Evolutionary conservation across 2,329 filamentous ascomycete species (phyloP).

Genomic region (Furcasterigmium furcatum): DNA sequence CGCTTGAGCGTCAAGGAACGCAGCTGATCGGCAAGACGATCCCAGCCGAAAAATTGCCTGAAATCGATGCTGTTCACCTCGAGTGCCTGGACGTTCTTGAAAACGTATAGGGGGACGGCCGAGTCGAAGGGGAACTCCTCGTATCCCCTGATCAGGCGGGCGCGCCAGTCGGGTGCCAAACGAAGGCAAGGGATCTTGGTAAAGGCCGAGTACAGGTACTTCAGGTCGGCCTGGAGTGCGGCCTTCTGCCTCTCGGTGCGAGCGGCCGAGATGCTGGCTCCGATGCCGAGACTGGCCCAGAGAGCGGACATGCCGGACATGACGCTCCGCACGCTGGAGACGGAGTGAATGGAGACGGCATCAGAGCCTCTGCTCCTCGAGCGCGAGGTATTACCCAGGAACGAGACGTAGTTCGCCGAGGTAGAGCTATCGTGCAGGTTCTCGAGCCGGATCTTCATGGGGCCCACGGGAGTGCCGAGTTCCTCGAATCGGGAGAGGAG

Average conservation of each 20-base stretch:
- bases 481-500: slow-evolving; percentile 94
- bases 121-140: slow-evolving; percentile 99
- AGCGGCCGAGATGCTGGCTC: slow-evolving; percentile 73
- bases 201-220: slow-evolving; percentile 96
- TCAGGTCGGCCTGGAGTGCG: slow-evolving; percentile 80
- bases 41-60: slow-evolving; percentile 96
- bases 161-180: slow-evolving; percentile 88
- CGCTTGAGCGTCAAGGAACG: slow-evolving; percentile 86
- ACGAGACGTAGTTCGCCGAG: slow-evolving; percentile 92
- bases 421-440: slow-evolving; percentile 87
- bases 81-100: slow-evolving; percentile 93
- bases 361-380: slow-evolving; percentile 78
- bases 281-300: slow-evolving; percentile 85
- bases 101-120: slow-evolving; percentile 90
- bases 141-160: slow-evolving; percentile 84
- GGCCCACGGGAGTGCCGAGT: slow-evolving; percentile 82
- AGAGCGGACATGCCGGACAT: slow-evolving; percentile 95
- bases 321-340: slow-evolving; percentile 93
- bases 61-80: slow-evolving; percentile 97
- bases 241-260: slow-evolving; percentile 89
- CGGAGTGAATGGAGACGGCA: slow-evolving; percentile 87
- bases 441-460: slow-evolving; percentile 94
- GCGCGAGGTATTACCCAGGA: slow-evolving; percentile 79
- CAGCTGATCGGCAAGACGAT: slow-evolving; percentile 86
- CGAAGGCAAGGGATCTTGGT: slow-evolving; percentile 95